Evolutionary conservation across 306 rosid species (phyloP), one percentile per base, ranked within the genome.

Genomic region (Begonia loranthoides): DNA sequence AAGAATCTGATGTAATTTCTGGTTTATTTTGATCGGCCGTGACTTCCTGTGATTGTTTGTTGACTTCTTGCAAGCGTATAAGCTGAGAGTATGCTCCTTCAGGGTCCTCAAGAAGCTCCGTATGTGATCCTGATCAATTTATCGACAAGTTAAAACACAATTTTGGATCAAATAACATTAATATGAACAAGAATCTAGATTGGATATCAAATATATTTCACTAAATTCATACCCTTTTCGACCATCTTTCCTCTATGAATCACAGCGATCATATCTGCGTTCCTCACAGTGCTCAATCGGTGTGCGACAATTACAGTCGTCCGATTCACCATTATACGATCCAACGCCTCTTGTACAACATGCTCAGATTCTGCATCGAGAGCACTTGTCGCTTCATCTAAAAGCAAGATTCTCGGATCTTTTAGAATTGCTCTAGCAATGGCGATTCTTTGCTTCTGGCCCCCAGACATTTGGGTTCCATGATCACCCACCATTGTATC

Each of bases 401-500:
- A 54, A 46, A 76, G 82, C 16, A 76, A 51, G 64, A 76, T 71
- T 58, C 68, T 49, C 6, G 78, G 82, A 55, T 72, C 69, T 52
- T 76, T 76, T n/a, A 76, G 38, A 34, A 76, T 68, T 5, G 82
- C 82, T 58, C 82, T 65, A 12, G 82, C 82, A 39, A 76, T 71
- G 12, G 82, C 82, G 49, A 76, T 44, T 68, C 83, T 64, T 38
- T 78, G 84, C 75, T 74, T 78, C 40, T 78, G 84, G 17, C 84
- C 84, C 5, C 84, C 80, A 2, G 89, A 87, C 15, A 87, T 72
- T 51, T 83, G 96, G 57, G 77, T 66, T 69, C 89, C 95, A 53
- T 79, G 83, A 56, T 78, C 89, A 0, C 95, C 95, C 22, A 79
- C 95, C 79, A 80, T 66, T 0, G 94, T 83, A 51, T 80, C 80